A percentile compares a stretch with the other conserved stretches of the same genome.
These are phyloP conservation scores for Botryotinia calthae DNA, from an alignment of 2,329 filamentous ascomycete species.

Conservation along the genomic window DNA sequence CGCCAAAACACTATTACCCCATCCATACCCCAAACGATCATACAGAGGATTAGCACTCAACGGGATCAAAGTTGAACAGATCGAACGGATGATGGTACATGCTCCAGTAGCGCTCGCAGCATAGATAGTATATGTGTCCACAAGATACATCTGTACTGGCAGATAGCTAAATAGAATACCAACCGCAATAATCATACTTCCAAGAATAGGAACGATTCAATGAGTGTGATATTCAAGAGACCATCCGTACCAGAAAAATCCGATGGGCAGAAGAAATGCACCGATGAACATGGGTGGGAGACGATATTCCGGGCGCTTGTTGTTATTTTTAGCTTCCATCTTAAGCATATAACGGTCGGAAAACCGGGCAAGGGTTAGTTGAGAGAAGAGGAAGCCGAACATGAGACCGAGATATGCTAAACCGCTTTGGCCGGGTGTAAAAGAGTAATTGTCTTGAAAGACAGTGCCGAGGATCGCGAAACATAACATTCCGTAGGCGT, in stretches of 20 bases:
- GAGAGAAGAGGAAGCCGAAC: background rate
- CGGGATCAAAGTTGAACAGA: background rate
- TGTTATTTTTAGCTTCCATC: conserved; percentile 42
- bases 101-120: background rate
- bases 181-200: conserved; percentile 48
- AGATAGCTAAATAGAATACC: conserved; percentile 46
- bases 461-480: background rate
- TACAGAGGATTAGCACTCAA: background rate
- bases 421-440: background rate
- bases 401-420: background rate
- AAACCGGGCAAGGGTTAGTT: background rate
- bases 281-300: conserved; percentile 51
- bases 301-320: conserved; percentile 39
- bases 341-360: conserved; percentile 3
- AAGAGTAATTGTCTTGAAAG: conserved; percentile 2
- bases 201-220: conserved; percentile 56
- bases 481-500: conserved; percentile 3
- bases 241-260: conserved; percentile 59
- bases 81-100: background rate
- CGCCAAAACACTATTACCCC: conserved; percentile 9
- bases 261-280: conserved; percentile 50
- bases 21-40: background rate
- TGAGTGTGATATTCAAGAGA: conserved; percentile 52
- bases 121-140: conserved; percentile 45
- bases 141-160: conserved; percentile 45